Evolutionary conservation across 2,329 filamentous ascomycete species (phyloP), one percentile per base, ranked within the genome.

Genomic region (Niveomyces coronatus): DNA sequence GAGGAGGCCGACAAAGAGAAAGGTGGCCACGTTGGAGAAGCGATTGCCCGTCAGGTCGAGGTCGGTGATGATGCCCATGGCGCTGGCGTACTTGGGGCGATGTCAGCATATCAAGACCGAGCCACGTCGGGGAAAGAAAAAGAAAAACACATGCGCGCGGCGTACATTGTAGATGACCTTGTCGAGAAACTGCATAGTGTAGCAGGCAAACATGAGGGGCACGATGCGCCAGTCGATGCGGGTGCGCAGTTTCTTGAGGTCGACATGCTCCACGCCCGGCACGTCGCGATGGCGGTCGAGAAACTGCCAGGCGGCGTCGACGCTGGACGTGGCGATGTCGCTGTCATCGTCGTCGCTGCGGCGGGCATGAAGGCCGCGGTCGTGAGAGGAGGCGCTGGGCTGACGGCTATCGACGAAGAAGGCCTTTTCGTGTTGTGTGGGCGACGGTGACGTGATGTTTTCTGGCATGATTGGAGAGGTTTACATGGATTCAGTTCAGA

Each of bases 1-100:
- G 3, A 70, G 52, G 43, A 70, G 69, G 4, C 67, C 71, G 31
- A 76, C 70, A 49, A 71, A 78, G 47, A 76, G 72, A 13, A 67
- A 63, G 1, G 70, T 73, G 4, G 70, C 70, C 7, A 70, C 54
- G 53, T 70, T 71, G 17, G 67, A 67, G 50, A 76, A 76, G 38
- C 77, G 63, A 39, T 76, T 73, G 7, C 68, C 68, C 4, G 52
- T 52, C 38, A 78, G 58, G 1, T 64, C 55, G 7, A 76, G 58
- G 39, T 74, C 70, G 33, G 61, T 53, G 16, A 55, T 58, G 7
- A 79, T 50, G 3, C 71, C 71, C 74, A 78, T 79, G 31, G 78
- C 70, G 42, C 66, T 68, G 15, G 71, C 72, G 48, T 77, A 77
- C 64, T 74, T n/a, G n/a, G n/a, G n/a, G n/a, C n/a, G n/a, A n/a